Conservation (phyloP, 1,284 basidiomycete species). For the Thecaphora frezii region DNA sequence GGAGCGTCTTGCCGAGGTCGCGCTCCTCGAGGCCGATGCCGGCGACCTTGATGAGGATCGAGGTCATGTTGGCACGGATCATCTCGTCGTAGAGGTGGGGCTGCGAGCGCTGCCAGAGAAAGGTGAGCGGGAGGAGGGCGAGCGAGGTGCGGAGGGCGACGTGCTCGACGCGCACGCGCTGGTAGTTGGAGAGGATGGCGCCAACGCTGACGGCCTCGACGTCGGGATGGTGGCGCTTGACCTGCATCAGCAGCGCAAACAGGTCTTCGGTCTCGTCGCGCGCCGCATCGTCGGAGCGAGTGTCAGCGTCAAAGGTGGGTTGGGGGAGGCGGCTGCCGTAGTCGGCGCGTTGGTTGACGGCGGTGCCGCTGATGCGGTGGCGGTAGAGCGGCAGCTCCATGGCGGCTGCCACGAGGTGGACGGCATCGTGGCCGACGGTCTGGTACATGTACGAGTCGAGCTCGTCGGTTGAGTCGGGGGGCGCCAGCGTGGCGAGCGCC, state of each 20-base stretch:
- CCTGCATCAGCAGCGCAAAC: conserved; percentile 71
- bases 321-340: conserved; percentile 68
- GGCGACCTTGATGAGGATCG: conserved; percentile 92
- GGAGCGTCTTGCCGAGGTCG: conserved; percentile 78
- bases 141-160: conserved; percentile 68
- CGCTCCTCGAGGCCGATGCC: conserved; percentile 79
- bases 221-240: conserved; percentile 74
- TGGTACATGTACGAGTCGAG: conserved; percentile 98
- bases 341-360: conserved; percentile 78
- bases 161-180: conserved; percentile 94
- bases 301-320: conserved; percentile 2
- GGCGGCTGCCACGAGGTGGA: conserved; percentile 81
- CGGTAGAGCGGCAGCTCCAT: conserved; percentile 84
- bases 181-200: conserved; percentile 96
- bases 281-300: conserved; percentile 56
- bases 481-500: conserved; percentile 84
- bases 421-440: conserved; percentile 92
- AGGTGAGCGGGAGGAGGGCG: conserved; percentile 76
- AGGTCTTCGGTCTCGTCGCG: conserved; percentile 95
- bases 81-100: conserved; percentile 80
- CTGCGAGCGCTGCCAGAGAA: conserved; percentile 93
- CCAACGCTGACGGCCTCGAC: conserved; percentile 87
- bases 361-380: conserved; percentile 75
- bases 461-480: conserved; percentile 83
- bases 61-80: conserved; percentile 76